Evolutionary conservation across 2,329 filamentous ascomycete species (phyloP).

Genomic region (Penicillium sp.): DNA sequence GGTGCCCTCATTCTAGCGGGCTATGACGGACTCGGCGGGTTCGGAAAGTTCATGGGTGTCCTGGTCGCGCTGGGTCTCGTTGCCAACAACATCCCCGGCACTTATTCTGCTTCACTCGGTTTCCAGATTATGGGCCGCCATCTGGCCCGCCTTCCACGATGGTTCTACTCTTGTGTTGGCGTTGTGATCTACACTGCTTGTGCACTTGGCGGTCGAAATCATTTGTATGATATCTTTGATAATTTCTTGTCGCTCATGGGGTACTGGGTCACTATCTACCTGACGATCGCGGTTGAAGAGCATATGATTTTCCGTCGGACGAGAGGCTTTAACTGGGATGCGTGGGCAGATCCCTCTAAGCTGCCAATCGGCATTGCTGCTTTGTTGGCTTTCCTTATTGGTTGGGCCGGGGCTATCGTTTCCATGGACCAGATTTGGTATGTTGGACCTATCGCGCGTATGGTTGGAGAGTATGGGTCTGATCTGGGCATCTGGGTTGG

Average conservation of each 20-base stretch:
- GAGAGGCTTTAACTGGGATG: slow-evolving; percentile 33
- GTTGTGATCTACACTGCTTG: slow-evolving; percentile 38
- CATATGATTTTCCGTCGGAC: slow-evolving; percentile 42
- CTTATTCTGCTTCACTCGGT: slow-evolving; percentile 37
- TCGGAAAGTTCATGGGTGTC: slow-evolving; percentile 38
- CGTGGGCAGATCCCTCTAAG: slow-evolving; percentile 33
- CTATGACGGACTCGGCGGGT: slow-evolving; percentile 32
- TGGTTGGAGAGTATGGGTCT: slow-evolving; percentile 25
- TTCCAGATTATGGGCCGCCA: slow-evolving; percentile 37
- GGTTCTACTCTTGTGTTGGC: slow-evolving; percentile 37
- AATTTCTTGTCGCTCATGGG: slow-evolving; percentile 43
- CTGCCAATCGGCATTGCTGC: slow-evolving; percentile 42
- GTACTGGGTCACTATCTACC: slow-evolving; percentile 41
- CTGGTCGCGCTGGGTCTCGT: slow-evolving; percentile 39
- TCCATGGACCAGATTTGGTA: slow-evolving; percentile 35
- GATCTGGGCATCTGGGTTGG: slow-evolving; percentile 26
- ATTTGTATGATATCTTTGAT: slow-evolving; percentile 39
- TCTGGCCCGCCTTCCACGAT: slow-evolving; percentile 35
- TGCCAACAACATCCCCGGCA: slow-evolving; percentile 38
- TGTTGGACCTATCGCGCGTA: slow-evolving; percentile 31
- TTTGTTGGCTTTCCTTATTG: slow-evolving; percentile 27
- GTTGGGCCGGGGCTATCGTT: slow-evolving; percentile 31
- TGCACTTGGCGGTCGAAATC: slow-evolving; percentile 36
- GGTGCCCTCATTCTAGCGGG: slow-evolving; percentile 35
- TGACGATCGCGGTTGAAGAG: slow-evolving; percentile 39